These are phyloP conservation scores for Ceriops tagal DNA, from an alignment of 345 rosid species.

Conservation along the genomic window DNA sequence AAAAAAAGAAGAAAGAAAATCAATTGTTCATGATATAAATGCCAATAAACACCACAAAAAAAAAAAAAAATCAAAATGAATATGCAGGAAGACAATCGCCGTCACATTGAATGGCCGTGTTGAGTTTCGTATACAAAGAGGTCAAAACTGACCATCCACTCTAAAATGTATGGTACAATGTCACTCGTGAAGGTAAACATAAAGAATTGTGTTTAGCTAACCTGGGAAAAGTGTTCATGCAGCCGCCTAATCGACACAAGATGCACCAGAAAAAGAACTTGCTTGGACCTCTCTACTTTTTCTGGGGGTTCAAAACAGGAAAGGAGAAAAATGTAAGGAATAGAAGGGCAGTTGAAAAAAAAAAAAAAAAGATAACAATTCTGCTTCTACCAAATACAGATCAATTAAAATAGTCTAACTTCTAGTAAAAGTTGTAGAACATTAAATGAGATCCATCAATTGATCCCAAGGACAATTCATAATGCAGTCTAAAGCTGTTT, in stretches of 20 bases:
- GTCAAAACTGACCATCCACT: constrained; percentile 21
- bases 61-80: too few relatives aligned
- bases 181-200: constrained; percentile 4
- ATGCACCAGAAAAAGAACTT: constrained; percentile 26
- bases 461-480: too few relatives aligned
- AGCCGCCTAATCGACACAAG: constrained; percentile 20
- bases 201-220: constrained; percentile 35
- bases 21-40: neutral
- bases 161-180: constrained; percentile 14
- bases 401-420: too few relatives aligned
- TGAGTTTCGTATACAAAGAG: constrained; percentile 11
- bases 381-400: too few relatives aligned
- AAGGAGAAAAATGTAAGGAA: neutral
- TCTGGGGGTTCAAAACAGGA: constrained; percentile 22
- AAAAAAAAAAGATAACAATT: neutral
- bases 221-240: constrained; percentile 33
- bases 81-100: neutral
- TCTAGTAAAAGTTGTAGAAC: too few relatives aligned
- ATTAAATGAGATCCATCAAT: too few relatives aligned
- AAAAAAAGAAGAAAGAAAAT: too few relatives aligned
- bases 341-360: neutral
- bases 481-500: too few relatives aligned
- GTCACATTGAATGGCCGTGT: constrained; percentile 5
- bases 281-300: constrained; percentile 29
- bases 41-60: neutral